phyloP scores from a whole-genome alignment of 2,329 filamentous ascomycete genomes.

The Verticillium dahliae region DNA sequence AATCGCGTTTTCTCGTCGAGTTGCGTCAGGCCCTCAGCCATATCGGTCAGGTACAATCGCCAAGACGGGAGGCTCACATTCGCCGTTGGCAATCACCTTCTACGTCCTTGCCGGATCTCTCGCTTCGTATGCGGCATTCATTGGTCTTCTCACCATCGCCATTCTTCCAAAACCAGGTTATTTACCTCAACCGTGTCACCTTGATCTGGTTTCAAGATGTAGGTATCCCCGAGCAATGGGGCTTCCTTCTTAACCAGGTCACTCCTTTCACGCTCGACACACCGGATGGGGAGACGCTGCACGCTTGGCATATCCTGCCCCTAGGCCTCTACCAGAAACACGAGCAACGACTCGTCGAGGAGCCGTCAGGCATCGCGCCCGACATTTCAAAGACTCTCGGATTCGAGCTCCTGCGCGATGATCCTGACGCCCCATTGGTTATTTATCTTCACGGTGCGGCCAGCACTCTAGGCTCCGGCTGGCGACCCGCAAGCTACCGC shows the following conservation, averaged over 20 bases:
- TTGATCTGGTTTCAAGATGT: conserved; percentile 56
- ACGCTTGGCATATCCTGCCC: conserved; percentile 73
- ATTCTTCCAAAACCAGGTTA: conserved; percentile 45
- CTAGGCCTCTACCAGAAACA: conserved; percentile 57
- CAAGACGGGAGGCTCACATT: neutral
- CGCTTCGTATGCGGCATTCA: conserved; percentile 14
- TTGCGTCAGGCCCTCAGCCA: too few species aligned
- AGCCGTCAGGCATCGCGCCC: too few species aligned
- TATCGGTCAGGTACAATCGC: too few species aligned
- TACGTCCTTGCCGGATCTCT: conserved; percentile 2
- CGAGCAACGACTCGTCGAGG: conserved; percentile 42
- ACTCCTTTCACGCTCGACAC: conserved; percentile 64
- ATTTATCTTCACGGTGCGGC: too few species aligned
- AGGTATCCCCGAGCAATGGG: conserved; percentile 60
- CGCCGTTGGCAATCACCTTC: conserved; percentile 1
- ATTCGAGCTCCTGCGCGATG: too few species aligned
- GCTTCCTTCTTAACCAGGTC: conserved; percentile 66
- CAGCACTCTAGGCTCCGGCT: too few species aligned
- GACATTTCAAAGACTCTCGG: too few species aligned
- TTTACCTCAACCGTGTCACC: conserved; percentile 47
- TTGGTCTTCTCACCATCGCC: conserved; percentile 23
- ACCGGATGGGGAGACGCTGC: conserved; percentile 58
- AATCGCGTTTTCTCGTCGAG: too few species aligned
- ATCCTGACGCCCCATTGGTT: too few species aligned
- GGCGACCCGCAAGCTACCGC: conserved; percentile 48